phyloP scores from a whole-genome alignment of 768 basidiomycete genomes.

The Hirschioporus abietinus region DNA sequence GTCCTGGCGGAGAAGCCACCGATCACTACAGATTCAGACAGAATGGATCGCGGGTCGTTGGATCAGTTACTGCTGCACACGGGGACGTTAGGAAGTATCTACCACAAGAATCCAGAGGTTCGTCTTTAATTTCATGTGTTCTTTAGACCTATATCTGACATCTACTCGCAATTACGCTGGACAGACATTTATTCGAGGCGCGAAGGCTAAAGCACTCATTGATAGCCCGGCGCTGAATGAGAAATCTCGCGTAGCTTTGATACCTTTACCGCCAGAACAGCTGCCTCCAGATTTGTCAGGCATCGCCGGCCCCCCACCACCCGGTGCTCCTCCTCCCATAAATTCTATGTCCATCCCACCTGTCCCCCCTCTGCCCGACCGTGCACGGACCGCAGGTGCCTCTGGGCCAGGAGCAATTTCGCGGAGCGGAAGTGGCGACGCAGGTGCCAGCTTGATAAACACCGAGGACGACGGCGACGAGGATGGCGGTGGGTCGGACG shows the following conservation, averaged over 20 bases:
- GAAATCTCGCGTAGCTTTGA: conserved; percentile 67
- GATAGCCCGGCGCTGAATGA: conserved; percentile 90
- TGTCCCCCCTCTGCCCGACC: conserved; percentile 15
- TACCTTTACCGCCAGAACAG: conserved; percentile 51
- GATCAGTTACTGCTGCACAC: conserved; percentile 94
- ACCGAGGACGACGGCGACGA: conserved; percentile 14
- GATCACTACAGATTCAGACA: conserved; percentile 96
- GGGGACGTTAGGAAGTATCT: conserved; percentile 90
- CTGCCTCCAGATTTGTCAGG: conserved; percentile 40
- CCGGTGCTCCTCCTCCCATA: conserved; percentile 33
- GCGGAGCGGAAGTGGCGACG: conserved; percentile 7
- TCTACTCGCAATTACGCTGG: conserved; percentile 6
- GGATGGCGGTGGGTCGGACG: conserved; percentile 28
- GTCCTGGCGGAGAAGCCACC: conserved; percentile 91
- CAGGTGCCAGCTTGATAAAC: conserved; percentile 14
- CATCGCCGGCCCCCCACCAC: conserved; percentile 60
- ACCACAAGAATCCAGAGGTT: conserved; percentile 96
- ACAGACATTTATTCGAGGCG: conserved; percentile 91
- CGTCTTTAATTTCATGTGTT: conserved; percentile 18
- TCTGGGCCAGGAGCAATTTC: conserved; percentile 25
- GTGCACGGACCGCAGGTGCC: conserved; percentile 14
- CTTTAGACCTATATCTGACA: conserved; percentile 5
- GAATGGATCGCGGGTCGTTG: conserved; percentile 94
- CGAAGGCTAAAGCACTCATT: conserved; percentile 71
- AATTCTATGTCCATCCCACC: conserved; percentile 21